Base-by-base conservation (phyloP, 805 yeast species). In the Clavispora santaluciae region DNA sequence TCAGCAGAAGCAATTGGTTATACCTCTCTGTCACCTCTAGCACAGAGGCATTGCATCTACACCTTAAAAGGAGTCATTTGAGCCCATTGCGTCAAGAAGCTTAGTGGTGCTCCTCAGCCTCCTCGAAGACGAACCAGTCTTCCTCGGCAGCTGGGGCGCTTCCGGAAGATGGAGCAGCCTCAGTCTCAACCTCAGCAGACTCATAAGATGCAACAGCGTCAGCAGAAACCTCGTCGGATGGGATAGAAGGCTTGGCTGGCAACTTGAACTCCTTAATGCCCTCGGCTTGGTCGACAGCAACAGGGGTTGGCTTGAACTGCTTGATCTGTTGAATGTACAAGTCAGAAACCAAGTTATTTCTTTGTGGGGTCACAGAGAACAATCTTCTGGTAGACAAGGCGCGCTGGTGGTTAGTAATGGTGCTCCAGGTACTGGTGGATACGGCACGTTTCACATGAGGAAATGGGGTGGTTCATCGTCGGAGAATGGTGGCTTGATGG, bases 321-420 rank as follows among this genome's bases (percentile, higher is more conserved):
- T 83, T 86, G 68, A 93, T 73, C 68, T 90, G 95, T 64, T 77
- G 80, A 60, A 91, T 70, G 74, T 90, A 90, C 55, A 90, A 77
- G 53, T 90, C 96, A 64, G 86, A 77, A 60, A 90, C 66, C 61
- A 85, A 72, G 76, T 90, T 77, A 53, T 53, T 54, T 62, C 69
- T 66, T 57, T 63, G 59, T 48, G 73, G 64, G 41, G 72, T 64
- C 46, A 63, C 56, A 39, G 74, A 65, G 54, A 70, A 62, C 44
- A 59, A 55, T 66, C 73, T 68, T 56, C 60, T 63, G 43, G 54
- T 53, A 48, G 66, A 52, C 50, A 64, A 49, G 33, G 59, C 62
- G 45, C 54, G 54, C 55, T 51, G 42, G 36, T 6, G 8, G 55
- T 50, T 51, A 51, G 54, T 51, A 51, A 9, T 18, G 30, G 22